Evolutionary conservation across 108 stramenopile species (phyloP), one percentile per base, ranked within the genome.

Genomic region (Bacterosira constricta): DNA sequence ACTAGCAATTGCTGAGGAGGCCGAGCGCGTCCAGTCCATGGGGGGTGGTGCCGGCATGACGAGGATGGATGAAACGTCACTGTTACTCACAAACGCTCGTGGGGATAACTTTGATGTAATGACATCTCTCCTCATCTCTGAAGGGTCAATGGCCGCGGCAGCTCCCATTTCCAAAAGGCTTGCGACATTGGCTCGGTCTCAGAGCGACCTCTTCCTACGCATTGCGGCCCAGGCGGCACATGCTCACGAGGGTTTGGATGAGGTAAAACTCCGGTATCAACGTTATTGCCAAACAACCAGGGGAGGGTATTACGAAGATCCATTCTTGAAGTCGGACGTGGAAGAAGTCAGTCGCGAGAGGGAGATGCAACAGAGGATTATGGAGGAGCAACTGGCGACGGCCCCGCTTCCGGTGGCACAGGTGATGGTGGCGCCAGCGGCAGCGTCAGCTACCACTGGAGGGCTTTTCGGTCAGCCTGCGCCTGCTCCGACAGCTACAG

Each of bases 261-360:
- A 85, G 49, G 27, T 88, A 6, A 81, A 90, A 46, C 17, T 56
- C 4, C 35, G 78, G 20, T 88, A 88, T 66, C 66, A 60, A 23
- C 50, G 74, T 44, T 57, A 51, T 13, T 68, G 63, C 35, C 85
- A 88, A 70, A 47, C 42, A 0, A 59, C 36, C 20, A 60, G 49
- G 52, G 87, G 84, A 12, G 70, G 71, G 5, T 58, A 74, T 52
- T 73, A 69, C 44, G 79, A 69, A 35, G 88, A 93, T 81, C 88
- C 88, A 21, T 77, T 93, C 51, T 77, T 83, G 20, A 70, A 74
- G 54, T 87, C 87, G 1, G 77, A 81, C 32, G 64, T 64, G 21
- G 77, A 79, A 54, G 87, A 92, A 56, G 49, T 61, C 37, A 71
- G 83, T 49, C 66, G 73, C n/a, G 77, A 86, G 66, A 75, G 66